Base-by-base conservation (phyloP, 2,329 filamentous ascomycete species). In the Nemania abortiva region DNA sequence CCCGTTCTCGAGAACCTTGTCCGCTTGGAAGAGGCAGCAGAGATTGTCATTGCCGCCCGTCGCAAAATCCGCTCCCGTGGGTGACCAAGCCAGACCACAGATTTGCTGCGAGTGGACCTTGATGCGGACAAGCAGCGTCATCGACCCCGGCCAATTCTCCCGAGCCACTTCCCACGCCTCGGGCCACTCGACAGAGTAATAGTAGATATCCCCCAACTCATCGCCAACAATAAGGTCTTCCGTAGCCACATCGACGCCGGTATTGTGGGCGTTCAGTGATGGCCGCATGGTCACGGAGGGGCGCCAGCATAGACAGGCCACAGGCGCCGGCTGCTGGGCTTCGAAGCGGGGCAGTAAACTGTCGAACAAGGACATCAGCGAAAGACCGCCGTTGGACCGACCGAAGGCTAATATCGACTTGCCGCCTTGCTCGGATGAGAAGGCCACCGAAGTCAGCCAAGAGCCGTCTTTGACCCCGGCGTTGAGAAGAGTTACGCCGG, bases 1-100 rank as follows among this genome's bases (percentile, higher is more conserved):
- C 56, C 55, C 63, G 0, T 63, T 52, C 10, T 66, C 61, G 2
- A 89, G 77, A 20, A 95, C 82, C 49, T 88, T 86, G 56, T 87
- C 84, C 2, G 88, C 87, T 62, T 95, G 89, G 79, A 97, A 97
- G 1, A 98, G 85, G 74, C 90, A 92, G 77, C 95, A 97, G 2
- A 90, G 81, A 76, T 98, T 98, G 82, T 99, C 96, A 77, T 99
- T 98, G 27, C 93, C 94, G 6, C 96, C 95, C 4, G 93, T 94
- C 15, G 93, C 94, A 78, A 99, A 95, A 42, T 90, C 86, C 2
- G 86, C 85, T 3, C 94, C 94, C 75, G 93, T 89, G 2, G 84
- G 83, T 3, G 94, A 95, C 93, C 95, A 98, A 2, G 92, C 88
- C n/a, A 99, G 84, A 1, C 95, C 95, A 76, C 96, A 99, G 63